A percentile compares a stretch with the other conserved stretches of the same genome.
Conservation (phyloP, 2,329 filamentous ascomycete genomes). For the Nigrospora osmanthi region DNA sequence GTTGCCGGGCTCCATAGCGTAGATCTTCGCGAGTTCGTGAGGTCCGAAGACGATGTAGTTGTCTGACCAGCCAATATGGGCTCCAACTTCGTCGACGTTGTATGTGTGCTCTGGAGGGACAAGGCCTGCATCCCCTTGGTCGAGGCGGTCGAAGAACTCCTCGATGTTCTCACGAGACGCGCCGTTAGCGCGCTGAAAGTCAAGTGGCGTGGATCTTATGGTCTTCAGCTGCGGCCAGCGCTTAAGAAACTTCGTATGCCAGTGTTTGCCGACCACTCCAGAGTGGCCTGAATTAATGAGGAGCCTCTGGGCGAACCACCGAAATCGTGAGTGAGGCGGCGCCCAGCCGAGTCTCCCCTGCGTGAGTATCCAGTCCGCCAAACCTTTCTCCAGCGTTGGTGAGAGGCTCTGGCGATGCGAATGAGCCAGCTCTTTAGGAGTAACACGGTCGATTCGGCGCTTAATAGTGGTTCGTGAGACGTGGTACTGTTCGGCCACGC, state of each 20-base stretch:
- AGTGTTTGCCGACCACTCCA: not conserved
- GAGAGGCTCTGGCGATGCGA: no score
- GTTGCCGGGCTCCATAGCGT: not conserved
- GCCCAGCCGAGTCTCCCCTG: not conserved
- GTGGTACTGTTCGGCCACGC: no score
- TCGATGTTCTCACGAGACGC: not conserved
- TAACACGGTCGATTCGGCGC: no score
- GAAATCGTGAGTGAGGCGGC: not conserved
- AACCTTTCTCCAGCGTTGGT: not conserved
- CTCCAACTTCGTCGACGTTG: not conserved
- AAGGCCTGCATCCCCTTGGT: no score
- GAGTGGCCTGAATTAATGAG: not conserved
- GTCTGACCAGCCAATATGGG: not conserved
- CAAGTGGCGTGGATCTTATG: not conserved
- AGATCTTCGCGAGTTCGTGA: not conserved
- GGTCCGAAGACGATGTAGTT: not conserved
- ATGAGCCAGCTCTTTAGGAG: no score
- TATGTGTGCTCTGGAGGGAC: not conserved
- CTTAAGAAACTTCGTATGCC: not conserved
- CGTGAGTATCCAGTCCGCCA: not conserved
- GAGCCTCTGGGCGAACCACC: not conserved
- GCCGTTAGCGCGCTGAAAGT: not conserved
- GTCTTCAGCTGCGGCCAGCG: not conserved
- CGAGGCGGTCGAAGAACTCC: not conserved
- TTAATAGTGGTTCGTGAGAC: no score